phyloP scores from a whole-genome alignment of 441 rosid species.

The Bocquillonia castaneifolia region DNA sequence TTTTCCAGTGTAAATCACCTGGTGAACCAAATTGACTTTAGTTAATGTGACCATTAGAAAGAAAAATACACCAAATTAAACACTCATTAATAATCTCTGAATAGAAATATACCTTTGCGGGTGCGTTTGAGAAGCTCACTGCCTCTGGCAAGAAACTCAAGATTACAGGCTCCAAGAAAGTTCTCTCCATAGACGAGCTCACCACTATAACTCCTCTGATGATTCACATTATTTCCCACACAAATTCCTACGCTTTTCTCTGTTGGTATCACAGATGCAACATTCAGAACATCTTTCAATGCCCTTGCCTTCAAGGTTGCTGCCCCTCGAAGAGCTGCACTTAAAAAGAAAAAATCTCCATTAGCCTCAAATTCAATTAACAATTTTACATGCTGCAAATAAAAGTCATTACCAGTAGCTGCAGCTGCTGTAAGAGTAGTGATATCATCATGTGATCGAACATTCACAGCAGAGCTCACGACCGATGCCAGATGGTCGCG shows the following conservation, averaged over 20 bases:
- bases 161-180: conserved; percentile 52
- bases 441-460: conserved; percentile 77
- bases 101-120: conserved; percentile 53
- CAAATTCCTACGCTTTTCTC: conserved; percentile 55
- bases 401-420: conserved; percentile 58
- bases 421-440: conserved; percentile 89
- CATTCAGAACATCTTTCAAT: conserved; percentile 66
- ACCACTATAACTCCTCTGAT: conserved; percentile 39
- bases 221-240: conserved; percentile 34
- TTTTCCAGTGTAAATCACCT: conserved; percentile 93
- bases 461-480: conserved; percentile 83
- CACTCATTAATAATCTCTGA: too few relatives aligned
- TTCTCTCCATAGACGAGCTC: conserved; percentile 53
- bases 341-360: neutral
- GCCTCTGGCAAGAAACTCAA: conserved; percentile 71
- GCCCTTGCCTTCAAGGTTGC: conserved; percentile 89
- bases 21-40: conserved; percentile 15
- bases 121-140: conserved; percentile 81
- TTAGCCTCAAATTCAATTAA: neutral
- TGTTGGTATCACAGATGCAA: conserved; percentile 58
- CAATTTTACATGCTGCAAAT: neutral
- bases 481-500: conserved; percentile 76
- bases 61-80: neutral
- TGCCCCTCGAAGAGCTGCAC: conserved; percentile 80
- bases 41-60: neutral